These are phyloP conservation scores for Fomitopsis betulina DNA, from an alignment of 1,284 basidiomycete species.

Conservation along the genomic window DNA sequence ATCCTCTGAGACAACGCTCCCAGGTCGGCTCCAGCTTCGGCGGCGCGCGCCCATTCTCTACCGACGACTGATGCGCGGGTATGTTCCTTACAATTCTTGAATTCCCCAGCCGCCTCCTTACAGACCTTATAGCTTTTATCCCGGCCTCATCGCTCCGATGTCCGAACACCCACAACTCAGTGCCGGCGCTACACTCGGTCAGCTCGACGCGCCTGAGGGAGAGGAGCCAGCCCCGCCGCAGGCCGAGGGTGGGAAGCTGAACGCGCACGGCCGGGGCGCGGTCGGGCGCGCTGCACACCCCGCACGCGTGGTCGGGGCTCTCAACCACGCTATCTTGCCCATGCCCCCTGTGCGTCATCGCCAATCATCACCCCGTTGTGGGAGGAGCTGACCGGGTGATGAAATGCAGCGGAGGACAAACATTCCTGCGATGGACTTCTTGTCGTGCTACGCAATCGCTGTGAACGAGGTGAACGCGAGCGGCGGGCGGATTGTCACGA, in stretches of 20 bases:
- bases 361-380: not conserved
- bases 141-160: conserved; percentile 45
- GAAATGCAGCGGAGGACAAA: conserved; percentile 64
- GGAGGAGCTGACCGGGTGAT: conserved; percentile 1
- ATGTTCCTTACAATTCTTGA: conserved; percentile 18
- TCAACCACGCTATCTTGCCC: conserved; percentile 81
- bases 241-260: conserved; percentile 2
- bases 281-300: conserved; percentile 24
- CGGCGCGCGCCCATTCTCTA: conserved; percentile 86
- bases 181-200: conserved; percentile 27
- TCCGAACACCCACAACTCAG: conserved; percentile 39
- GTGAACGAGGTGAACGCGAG: conserved; percentile 91
- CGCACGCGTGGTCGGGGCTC: conserved; percentile 65
- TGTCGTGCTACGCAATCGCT: conserved; percentile 90
- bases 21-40: conserved; percentile 78
- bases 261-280: not conserved
- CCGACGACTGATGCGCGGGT: conserved; percentile 84
- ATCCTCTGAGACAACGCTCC: conserved; percentile 71
- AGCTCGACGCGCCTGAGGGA: conserved; percentile 38
- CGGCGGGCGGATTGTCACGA: conserved; percentile 92
- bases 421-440: conserved; percentile 92
- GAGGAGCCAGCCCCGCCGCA: conserved; percentile 2
- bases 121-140: conserved; percentile 52
- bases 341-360: conserved; percentile 65
- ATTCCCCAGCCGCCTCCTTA: not conserved